A percentile compares a stretch with the other conserved stretches of the same genome.
Evolutionary conservation across 805 yeast species (phyloP).

Genomic region (Schwanniomyces vanrijiae): DNA sequence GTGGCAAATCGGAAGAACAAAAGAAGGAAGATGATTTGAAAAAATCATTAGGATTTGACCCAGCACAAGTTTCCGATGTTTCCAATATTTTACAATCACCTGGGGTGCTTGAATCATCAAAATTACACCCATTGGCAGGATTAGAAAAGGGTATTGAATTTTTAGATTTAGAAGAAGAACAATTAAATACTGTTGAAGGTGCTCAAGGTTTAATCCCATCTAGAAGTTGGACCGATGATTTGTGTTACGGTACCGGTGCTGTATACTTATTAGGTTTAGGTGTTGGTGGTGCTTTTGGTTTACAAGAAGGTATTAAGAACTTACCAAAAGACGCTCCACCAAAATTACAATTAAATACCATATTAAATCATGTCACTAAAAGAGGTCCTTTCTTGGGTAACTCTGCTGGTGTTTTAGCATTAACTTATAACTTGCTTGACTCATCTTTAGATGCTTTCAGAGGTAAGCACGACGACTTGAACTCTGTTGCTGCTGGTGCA

Average conservation of each 20-base stretch:
- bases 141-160: constrained; percentile 87
- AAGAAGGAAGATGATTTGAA: constrained; percentile 20
- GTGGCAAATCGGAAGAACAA: constrained; percentile 30
- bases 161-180: constrained; percentile 82
- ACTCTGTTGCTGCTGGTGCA: constrained; percentile 87
- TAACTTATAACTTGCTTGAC: constrained; percentile 83
- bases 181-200: constrained; percentile 74
- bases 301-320: constrained; percentile 79
- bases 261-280: constrained; percentile 86
- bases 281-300: constrained; percentile 85
- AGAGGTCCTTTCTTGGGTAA: constrained; percentile 97
- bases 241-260: constrained; percentile 97
- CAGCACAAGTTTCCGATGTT: constrained; percentile 61
- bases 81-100: constrained; percentile 60
- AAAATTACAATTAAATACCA: constrained; percentile 82
- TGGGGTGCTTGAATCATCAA: constrained; percentile 63
- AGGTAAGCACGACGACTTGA: constrained; percentile 84
- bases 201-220: constrained; percentile 89
- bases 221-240: constrained; percentile 97
- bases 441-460: constrained; percentile 75
- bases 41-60: constrained; percentile 60
- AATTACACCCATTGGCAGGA: constrained; percentile 90
- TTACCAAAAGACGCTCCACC: constrained; percentile 76
- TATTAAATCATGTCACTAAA: constrained; percentile 87
- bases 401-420: constrained; percentile 90